A percentile compares a stretch with the other conserved stretches of the same genome.
Evolutionary conservation across 2,329 filamentous ascomycete species (phyloP).

Genomic region (Xylaria digitata): DNA sequence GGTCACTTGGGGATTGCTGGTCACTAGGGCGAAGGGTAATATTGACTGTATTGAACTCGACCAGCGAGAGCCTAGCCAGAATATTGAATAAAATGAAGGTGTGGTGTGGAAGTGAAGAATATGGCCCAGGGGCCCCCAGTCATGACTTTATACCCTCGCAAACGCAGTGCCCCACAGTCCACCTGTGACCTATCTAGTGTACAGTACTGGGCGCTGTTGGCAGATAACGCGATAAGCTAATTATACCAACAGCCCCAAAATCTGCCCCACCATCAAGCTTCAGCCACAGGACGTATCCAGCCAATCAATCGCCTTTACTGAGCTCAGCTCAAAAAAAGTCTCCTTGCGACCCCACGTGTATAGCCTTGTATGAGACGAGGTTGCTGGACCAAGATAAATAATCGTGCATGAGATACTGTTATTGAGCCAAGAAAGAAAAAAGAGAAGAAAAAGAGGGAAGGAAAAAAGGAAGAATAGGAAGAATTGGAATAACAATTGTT

Average conservation of each 20-base stretch:
- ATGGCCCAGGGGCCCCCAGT: too few species aligned
- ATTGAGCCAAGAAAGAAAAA: background rate
- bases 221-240: background rate
- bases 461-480: too few species aligned
- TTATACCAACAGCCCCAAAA: constrained; percentile 10
- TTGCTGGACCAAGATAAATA: background rate
- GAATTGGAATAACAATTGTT: background rate
- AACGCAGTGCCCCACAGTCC: too few species aligned
- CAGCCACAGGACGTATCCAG: constrained; percentile 32
- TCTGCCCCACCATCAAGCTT: constrained; percentile 36
- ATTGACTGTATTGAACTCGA: too few species aligned
- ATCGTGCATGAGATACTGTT: constrained; percentile 1
- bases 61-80: too few species aligned
- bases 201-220: too few species aligned
- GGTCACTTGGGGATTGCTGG: too few species aligned
- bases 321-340: constrained; percentile 43
- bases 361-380: constrained; percentile 16
- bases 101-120: too few species aligned
- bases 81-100: too few species aligned
- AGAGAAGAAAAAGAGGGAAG: background rate
- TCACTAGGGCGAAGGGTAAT: too few species aligned
- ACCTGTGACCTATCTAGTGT: too few species aligned
- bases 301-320: constrained; percentile 28
- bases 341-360: constrained; percentile 35
- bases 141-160: too few species aligned